Percentiles rank a stretch among this genome's conserved stretches.
Conservation (phyloP, 1,284 basidiomycete genomes). For the Ustilago tritici region DNA sequence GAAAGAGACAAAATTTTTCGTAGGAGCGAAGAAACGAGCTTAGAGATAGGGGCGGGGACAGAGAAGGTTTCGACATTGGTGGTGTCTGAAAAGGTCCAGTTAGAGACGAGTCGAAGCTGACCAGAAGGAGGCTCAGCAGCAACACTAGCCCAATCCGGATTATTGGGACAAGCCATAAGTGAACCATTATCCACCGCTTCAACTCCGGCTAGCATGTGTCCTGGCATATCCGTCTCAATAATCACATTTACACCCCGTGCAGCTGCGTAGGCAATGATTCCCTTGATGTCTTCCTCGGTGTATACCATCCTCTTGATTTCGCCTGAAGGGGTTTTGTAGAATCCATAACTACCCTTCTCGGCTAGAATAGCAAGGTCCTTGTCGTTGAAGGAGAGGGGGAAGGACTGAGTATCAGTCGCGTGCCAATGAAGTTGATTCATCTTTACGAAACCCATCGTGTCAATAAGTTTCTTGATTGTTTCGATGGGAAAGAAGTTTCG, state of each 20-base stretch:
- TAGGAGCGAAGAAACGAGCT: slow-evolving; percentile 56
- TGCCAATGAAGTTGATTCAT: slow-evolving; percentile 82
- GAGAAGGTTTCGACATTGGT: slow-evolving; percentile 25
- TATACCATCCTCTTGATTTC: slow-evolving; percentile 72
- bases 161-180: slow-evolving; percentile 78
- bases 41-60: slow-evolving; percentile 71
- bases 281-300: slow-evolving; percentile 75
- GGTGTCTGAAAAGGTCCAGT: slow-evolving; percentile 74
- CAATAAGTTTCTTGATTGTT: slow-evolving; percentile 80
- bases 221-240: slow-evolving; percentile 80
- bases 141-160: slow-evolving; percentile 75
- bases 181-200: slow-evolving; percentile 76
- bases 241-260: slow-evolving; percentile 83
- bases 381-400: slow-evolving; percentile 76
- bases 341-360: slow-evolving; percentile 78
- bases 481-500: slow-evolving; percentile 74
- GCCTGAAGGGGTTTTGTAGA: slow-evolving; percentile 58
- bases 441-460: slow-evolving; percentile 89
- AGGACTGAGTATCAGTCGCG: slow-evolving; percentile 75
- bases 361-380: slow-evolving; percentile 75
- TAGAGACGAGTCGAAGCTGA: slow-evolving; percentile 73
- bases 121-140: slow-evolving; percentile 80
- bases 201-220: slow-evolving; percentile 79
- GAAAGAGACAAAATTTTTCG: slow-evolving; percentile 71
- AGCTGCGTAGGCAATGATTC: slow-evolving; percentile 80